These are phyloP conservation scores for Hypoxylon cercidicola DNA, from an alignment of 495 filamentous ascomycete species.

Conservation along the genomic window DNA sequence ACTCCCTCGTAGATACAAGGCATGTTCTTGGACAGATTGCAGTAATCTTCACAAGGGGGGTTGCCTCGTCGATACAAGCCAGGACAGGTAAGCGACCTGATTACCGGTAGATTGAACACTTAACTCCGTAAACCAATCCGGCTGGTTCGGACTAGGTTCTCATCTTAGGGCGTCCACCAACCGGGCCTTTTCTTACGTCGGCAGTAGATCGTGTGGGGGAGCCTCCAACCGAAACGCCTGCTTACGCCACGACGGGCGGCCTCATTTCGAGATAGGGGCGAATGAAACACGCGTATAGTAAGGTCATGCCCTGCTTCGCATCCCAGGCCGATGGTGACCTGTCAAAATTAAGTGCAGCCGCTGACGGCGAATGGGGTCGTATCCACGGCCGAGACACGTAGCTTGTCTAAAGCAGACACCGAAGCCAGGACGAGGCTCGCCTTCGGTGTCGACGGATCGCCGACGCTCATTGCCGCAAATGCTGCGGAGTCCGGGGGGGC, in stretches of 20 bases:
- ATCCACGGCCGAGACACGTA: slow-evolving; percentile 1
- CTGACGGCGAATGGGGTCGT: slow-evolving; percentile 6
- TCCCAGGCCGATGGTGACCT: background rate
- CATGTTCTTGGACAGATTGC: too few relatives aligned
- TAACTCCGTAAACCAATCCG: too few relatives aligned
- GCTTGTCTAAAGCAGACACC: slow-evolving; percentile 11
- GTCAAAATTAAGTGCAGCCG: background rate
- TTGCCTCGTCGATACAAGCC: too few relatives aligned
- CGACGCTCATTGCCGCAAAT: slow-evolving; percentile 6
- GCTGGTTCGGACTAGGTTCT: too few relatives aligned
- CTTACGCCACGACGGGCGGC: background rate
- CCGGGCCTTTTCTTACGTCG: too few relatives aligned
- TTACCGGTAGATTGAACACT: too few relatives aligned
- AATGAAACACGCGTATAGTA: slow-evolving; percentile 22
- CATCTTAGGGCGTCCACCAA: too few relatives aligned
- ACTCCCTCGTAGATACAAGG: too few relatives aligned
- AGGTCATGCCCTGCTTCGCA: slow-evolving; percentile 1
- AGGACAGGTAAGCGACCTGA: too few relatives aligned
- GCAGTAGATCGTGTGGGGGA: background rate
- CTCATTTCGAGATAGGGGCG: slow-evolving; percentile 17
- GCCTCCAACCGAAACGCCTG: background rate
- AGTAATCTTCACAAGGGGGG: too few relatives aligned
- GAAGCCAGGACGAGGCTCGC: slow-evolving; percentile 9
- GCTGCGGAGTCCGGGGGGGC: slow-evolving; percentile 4
- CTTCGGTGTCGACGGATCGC: background rate